Base-by-base conservation (phyloP, 805 yeast species). In the Wickerhamiella allomyrinae region DNA sequence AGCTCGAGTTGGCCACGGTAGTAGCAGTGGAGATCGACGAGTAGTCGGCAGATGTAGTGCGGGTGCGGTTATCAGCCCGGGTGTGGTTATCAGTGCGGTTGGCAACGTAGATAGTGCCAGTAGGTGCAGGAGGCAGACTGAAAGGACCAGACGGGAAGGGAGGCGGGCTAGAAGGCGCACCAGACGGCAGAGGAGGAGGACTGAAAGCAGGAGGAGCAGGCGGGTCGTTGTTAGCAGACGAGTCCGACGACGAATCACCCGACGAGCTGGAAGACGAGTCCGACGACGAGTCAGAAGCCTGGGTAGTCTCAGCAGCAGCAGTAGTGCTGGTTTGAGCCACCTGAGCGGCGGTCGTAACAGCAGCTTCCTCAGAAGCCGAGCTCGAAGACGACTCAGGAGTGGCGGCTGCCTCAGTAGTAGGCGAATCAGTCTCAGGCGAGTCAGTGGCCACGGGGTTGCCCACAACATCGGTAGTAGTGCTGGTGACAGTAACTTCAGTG, bases 251-350 rank as follows among this genome's bases (percentile, higher is more conserved):
- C 25, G 7, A 10, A 7, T 23, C 10, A 23, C 10, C 10, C 10
- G 25, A 8, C 25, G 25, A 7, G 25, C 25, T 23, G 25, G 25
- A 23, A 23, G 25, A 8, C 25, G 7, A 9, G n/a, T 29, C 33
- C 15, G 33, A 8, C 15, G 33, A 13, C 15, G 33, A 14, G 33
- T 6, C 15, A 7, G 10, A 14, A 9, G 10, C 33, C 7, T 19
- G 22, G 14, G 37, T 24, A 23, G 40, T 7, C 21, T 9, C 40
- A 24, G 33, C 31, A 15, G 40, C 5, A 37, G 40, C 22, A 25
- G 29, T 5, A 19, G 33, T 24, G n/a, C 10, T 15, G 15, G 29
- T 7, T 14, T 29, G 13, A n/a, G n/a, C n/a, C n/a, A n/a, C n/a
- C 8, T 22, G 11, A 11, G 20, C 31, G n/a, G 33, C 33, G n/a